Conservation (phyloP, 106 monocot genomes). For the Apostasia shenzhenica region DNA sequence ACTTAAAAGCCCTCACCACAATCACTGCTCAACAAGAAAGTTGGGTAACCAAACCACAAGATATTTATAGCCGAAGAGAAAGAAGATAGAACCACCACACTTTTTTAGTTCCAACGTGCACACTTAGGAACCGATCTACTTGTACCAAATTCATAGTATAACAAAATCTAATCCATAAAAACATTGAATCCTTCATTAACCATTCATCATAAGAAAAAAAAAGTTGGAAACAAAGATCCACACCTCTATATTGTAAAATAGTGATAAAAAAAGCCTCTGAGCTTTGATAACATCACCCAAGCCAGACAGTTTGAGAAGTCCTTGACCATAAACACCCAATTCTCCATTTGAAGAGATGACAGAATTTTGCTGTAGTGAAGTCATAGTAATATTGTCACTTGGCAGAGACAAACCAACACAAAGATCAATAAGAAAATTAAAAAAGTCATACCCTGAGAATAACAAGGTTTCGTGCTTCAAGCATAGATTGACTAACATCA, state of each 20-base stretch:
- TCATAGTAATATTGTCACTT: background rate
- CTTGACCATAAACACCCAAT: slow-evolving; percentile 86
- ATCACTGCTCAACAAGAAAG: no score
- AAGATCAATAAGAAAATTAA: background rate
- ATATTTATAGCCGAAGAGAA: no score
- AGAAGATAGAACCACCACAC: no score
- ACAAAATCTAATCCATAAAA: no score
- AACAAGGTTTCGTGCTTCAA: slow-evolving; percentile 85
- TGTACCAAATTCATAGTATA: no score
- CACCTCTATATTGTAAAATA: slow-evolving; percentile 91
- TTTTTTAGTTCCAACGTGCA: no score
- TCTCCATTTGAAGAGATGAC: slow-evolving; percentile 80
- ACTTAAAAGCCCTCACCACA: no score
- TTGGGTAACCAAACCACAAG: no score
- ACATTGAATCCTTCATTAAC: no score
- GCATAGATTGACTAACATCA: slow-evolving; percentile 62
- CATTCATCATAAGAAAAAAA: background rate
- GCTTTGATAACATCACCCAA: slow-evolving; percentile 85
- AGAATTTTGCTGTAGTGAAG: slow-evolving; percentile 70
- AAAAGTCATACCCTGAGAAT: slow-evolving; percentile 73
- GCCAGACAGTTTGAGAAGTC: slow-evolving; percentile 73
- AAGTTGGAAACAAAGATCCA: slow-evolving; percentile 12
- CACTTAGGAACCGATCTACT: no score
- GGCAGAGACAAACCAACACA: background rate
- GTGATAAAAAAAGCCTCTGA: slow-evolving; percentile 73